Percentiles rank a stretch among this genome's conserved stretches.
Conservation (phyloP, 345 rosid species). For the Punica granatum region DNA sequence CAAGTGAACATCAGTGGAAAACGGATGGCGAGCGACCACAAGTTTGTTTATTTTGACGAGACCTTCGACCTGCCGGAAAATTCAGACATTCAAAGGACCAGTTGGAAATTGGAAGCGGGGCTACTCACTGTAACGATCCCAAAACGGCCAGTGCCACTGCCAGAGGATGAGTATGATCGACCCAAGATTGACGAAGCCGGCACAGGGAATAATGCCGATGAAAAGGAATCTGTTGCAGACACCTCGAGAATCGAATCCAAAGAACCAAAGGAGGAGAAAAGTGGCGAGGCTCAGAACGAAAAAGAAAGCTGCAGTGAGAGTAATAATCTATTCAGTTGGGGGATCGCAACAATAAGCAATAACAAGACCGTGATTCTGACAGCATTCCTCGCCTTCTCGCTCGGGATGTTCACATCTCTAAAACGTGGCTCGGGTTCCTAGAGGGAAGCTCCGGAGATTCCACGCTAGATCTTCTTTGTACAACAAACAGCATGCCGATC, state of each 20-base stretch:
- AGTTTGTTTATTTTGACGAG: conserved; percentile 22
- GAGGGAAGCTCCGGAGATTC: not conserved
- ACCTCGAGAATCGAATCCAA: not conserved
- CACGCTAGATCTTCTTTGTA: not conserved
- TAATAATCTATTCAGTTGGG: conserved; percentile 8
- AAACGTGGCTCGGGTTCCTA: conserved; percentile 4
- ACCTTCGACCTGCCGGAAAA: conserved; percentile 24
- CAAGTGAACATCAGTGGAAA: conserved; percentile 32
- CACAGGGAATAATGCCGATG: not conserved
- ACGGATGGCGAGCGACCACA: conserved; percentile 21
- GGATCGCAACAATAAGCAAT: conserved; percentile 15
- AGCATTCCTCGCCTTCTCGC: conserved; percentile 30
- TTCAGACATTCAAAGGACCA: conserved; percentile 20
- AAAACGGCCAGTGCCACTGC: conserved; percentile 1
- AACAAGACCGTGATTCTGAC: conserved; percentile 23
- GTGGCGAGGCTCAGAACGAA: not conserved
- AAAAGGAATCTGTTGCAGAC: not conserved
- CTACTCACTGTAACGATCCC: conserved; percentile 37
- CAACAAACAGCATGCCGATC: not conserved
- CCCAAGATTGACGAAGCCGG: not conserved
- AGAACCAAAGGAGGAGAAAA: not conserved
- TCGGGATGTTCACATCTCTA: conserved; percentile 26
- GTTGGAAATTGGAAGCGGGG: conserved; percentile 23
- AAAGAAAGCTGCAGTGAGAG: conserved; percentile 1
- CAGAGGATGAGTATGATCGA: conserved; percentile 6